Conservation (phyloP, 371 early-diverging fungal genomes). For the Encephalitozoon hellem region DNA sequence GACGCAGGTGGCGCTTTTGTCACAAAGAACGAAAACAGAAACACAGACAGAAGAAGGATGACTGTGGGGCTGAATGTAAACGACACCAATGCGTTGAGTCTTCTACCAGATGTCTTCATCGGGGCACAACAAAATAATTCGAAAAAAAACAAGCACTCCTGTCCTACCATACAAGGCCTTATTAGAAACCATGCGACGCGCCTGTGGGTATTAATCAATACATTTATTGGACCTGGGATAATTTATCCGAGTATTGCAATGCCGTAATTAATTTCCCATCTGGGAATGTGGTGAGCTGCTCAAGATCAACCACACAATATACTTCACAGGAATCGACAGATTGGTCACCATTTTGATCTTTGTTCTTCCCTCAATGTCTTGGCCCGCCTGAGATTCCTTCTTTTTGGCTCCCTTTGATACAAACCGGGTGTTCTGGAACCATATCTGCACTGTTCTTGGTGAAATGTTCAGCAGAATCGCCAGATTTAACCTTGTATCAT, state of each 20-base stretch:
- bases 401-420: conserved; percentile 20
- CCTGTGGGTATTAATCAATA: not conserved
- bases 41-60: conserved; percentile 10
- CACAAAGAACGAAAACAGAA: conserved; percentile 13
- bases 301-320: not conserved
- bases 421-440: conserved; percentile 51
- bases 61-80: conserved; percentile 12
- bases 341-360: not conserved
- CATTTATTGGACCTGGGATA: not conserved
- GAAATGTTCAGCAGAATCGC: conserved; percentile 44
- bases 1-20: not conserved
- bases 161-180: not conserved
- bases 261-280: not conserved
- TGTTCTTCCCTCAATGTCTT: not conserved
- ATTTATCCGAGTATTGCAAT: not conserved
- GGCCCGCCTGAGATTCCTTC: not conserved
- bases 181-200: not conserved
- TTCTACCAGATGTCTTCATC: conserved; percentile 16
- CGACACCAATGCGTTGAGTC: not conserved
- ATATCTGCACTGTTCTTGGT: conserved; percentile 46
- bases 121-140: conserved; percentile 1
- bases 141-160: not conserved
- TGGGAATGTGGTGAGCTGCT: not conserved
- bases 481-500: conserved; percentile 45
- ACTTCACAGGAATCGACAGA: not conserved